Evolutionary conservation across 148 eudicot genomes (phyloP), one percentile per base, ranked within the genome.

Genomic region (Pharnaceum exiguum): DNA sequence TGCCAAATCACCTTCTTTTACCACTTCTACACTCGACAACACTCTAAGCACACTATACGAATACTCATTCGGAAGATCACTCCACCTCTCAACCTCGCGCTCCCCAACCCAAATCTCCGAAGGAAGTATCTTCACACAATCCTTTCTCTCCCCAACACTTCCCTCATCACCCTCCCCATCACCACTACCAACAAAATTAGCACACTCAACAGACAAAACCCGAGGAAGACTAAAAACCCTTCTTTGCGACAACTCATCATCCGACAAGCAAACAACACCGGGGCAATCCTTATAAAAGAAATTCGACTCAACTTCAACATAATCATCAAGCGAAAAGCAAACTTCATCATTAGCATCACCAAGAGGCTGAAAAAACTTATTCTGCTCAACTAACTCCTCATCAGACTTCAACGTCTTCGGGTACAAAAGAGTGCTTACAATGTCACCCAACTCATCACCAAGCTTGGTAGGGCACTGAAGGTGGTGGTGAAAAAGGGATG

Each of bases 221-320:
- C 71, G 65, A 10, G 96, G 96, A 25, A 90, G 77, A 2, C 77
- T 74, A 42, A 93, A 81, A 7, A 76, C 71, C 55, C 75, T 55
- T 12, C 40, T 61, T 29, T 44, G 42, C 26, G 53, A 1, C 13
- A 26, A 30, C 59, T 77, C 76, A 5, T 13, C 26, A 46, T 32
- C 42, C 23, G 58, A 3, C 25, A 61, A 70, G 26, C 74, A 60
- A 31, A 93, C 96, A 1, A 75, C 83, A 23, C 79, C 89, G 5
- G 96, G 96, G 52, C 95, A 89, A 25, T 82, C 75, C 23, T 37
- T 49, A 47, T 93, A 93, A 73, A 83, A 89, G 67, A 83, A 86
- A 65, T 73, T 73, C 15, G 72, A 57, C 7, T 60, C 72, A 7
- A 62, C 59, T 55, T 62, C 73, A 3, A 68, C 73, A 43, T 73